Percentiles rank a stretch among this genome's conserved stretches.
Evolutionary conservation across 2,329 filamentous ascomycete genomes (phyloP).

Genomic region (Pestalotiopsis sp.): DNA sequence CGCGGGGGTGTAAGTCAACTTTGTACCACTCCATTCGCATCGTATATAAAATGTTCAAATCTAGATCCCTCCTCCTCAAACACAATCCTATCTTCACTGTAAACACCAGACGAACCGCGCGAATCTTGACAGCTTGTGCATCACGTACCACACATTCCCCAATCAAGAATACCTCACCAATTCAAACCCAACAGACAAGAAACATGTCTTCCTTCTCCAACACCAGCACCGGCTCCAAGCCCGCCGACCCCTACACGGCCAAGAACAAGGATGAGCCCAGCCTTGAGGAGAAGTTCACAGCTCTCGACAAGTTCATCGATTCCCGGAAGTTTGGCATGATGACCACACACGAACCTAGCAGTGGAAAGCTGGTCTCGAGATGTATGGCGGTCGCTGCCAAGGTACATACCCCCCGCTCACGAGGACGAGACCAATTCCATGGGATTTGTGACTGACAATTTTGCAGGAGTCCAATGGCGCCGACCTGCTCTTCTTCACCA

Average conservation of each 20-base stretch:
- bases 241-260: slow-evolving; percentile 74
- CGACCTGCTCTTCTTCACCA: slow-evolving; percentile 88
- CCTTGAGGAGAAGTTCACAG: slow-evolving; percentile 74
- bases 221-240: slow-evolving; percentile 60
- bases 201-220: slow-evolving; percentile 57
- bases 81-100: background rate
- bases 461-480: slow-evolving; percentile 72
- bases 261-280: slow-evolving; percentile 67
- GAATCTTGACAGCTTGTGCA: background rate
- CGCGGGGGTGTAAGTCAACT: slow-evolving; percentile 3
- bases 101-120: background rate
- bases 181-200: slow-evolving; percentile 20
- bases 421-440: background rate
- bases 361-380: slow-evolving; percentile 71
- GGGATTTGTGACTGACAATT: background rate
- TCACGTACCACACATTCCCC: background rate
- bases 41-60: slow-evolving; percentile 6
- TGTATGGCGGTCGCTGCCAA: slow-evolving; percentile 84
- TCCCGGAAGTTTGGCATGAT: slow-evolving; percentile 84
- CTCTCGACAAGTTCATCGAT: slow-evolving; percentile 69
- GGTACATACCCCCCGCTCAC: slow-evolving; percentile 43
- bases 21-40: background rate
- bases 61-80: background rate
- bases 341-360: slow-evolving; percentile 70
- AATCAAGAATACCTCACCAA: background rate